Percentiles rank a stretch among this genome's conserved stretches.
These are phyloP conservation scores for Malbranchea zuffiana DNA, from an alignment of 2,329 filamentous ascomycete genomes.

Conservation along the genomic window DNA sequence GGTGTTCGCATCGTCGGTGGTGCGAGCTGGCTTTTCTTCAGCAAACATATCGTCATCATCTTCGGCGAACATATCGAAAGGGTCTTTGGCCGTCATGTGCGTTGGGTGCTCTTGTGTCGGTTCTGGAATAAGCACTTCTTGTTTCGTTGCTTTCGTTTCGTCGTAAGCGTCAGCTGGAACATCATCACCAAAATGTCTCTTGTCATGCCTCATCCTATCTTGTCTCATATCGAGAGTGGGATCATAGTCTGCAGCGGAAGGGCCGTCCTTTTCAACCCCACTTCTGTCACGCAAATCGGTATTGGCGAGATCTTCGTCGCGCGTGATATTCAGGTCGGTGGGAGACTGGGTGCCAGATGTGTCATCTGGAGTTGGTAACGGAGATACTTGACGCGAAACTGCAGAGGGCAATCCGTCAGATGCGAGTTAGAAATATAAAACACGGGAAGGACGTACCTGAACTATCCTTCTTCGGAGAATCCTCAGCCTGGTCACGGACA, in stretches of 20 bases:
- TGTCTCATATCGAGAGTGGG: constrained; percentile 81
- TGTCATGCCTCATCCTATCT: constrained; percentile 60
- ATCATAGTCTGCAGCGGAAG: constrained; percentile 89
- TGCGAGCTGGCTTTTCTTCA: constrained; percentile 58
- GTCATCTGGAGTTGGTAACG: constrained; percentile 39
- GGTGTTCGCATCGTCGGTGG: constrained; percentile 38
- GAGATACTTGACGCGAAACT: constrained; percentile 32
- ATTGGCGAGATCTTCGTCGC: constrained; percentile 59
- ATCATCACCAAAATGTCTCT: constrained; percentile 49
- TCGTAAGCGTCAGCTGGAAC: constrained; percentile 46
- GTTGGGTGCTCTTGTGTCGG: constrained; percentile 27
- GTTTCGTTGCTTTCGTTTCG: constrained; percentile 45
- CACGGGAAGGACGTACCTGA: constrained; percentile 26
- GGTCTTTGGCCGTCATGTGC: constrained; percentile 39
- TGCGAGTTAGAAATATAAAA: neutral
- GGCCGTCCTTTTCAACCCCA: constrained; percentile 53
- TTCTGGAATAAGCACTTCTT: constrained; percentile 42
- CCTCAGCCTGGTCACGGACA: constrained; percentile 38
- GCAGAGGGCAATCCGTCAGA: constrained; percentile 24
- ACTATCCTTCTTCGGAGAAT: constrained; percentile 30
- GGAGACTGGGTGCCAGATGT: constrained; percentile 43
- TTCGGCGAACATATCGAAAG: constrained; percentile 52
- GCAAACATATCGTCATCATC: constrained; percentile 75
- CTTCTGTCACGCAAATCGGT: constrained; percentile 26
- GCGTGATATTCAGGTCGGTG: constrained; percentile 50